Conservation (phyloP, 768 basidiomycete species). For the Amanita pseudoporphyria region DNA sequence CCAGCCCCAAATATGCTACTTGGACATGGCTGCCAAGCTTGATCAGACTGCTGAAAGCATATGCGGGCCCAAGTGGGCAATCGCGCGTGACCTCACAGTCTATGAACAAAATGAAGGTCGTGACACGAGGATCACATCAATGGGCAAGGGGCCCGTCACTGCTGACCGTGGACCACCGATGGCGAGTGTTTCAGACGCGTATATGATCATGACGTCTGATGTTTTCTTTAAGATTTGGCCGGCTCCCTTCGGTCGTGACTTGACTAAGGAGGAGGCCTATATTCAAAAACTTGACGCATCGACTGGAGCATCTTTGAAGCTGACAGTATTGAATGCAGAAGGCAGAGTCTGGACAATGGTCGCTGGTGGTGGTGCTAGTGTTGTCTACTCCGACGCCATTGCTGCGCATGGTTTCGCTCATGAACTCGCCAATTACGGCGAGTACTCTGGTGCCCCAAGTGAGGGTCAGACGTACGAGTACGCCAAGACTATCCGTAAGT, state of each 20-base stretch:
- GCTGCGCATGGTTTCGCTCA: slow-evolving; percentile 92
- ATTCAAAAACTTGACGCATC: slow-evolving; percentile 97
- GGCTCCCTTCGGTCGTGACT: slow-evolving; percentile 91
- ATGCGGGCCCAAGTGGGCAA: slow-evolving; percentile 97
- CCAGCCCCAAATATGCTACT: slow-evolving; percentile 79
- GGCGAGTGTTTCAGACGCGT: slow-evolving; percentile 33
- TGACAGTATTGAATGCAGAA: slow-evolving; percentile 91
- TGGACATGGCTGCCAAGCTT: slow-evolving; percentile 99
- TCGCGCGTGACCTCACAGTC: slow-evolving; percentile 82
- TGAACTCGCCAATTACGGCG: slow-evolving; percentile 98
- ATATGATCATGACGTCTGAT: background rate
- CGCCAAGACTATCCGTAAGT: slow-evolving; percentile 91
- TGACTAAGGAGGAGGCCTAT: slow-evolving; percentile 99
- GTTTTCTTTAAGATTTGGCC: slow-evolving; percentile 52
- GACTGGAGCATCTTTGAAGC: slow-evolving; percentile 96
- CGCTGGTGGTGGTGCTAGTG: slow-evolving; percentile 82
- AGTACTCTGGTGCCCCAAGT: slow-evolving; percentile 97
- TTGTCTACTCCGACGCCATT: slow-evolving; percentile 71
- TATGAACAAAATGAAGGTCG: slow-evolving; percentile 42
- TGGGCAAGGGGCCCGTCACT: slow-evolving; percentile 40
- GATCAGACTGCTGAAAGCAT: slow-evolving; percentile 99
- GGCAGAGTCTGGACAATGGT: slow-evolving; percentile 99
- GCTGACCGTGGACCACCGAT: slow-evolving; percentile 97
- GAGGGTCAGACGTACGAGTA: slow-evolving; percentile 99
- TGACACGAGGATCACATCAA: slow-evolving; percentile 30